phyloP scores from a whole-genome alignment of 1,284 basidiomycete genomes.

The Tylopilus sp. region DNA sequence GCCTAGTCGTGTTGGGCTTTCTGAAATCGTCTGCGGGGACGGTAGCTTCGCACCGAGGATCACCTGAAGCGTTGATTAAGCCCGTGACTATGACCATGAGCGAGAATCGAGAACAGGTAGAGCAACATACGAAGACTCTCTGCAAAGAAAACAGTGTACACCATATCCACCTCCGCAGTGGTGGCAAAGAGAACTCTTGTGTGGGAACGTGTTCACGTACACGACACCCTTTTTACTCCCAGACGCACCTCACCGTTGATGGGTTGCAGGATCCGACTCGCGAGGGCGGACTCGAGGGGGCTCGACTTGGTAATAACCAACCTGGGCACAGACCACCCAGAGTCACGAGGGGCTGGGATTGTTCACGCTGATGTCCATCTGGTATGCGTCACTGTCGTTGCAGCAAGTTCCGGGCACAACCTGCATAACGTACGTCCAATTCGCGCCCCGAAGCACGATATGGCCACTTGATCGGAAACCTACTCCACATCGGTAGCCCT shows the following conservation, averaged over 20 bases:
- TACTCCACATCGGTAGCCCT: conserved; percentile 34
- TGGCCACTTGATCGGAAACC: conserved; percentile 13
- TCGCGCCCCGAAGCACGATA: neutral
- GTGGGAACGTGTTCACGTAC: conserved; percentile 48
- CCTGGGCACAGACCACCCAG: conserved; percentile 58
- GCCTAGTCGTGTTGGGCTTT: conserved; percentile 45
- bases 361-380: conserved; percentile 39
- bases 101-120: neutral
- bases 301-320: conserved; percentile 58
- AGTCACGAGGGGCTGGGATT: conserved; percentile 42
- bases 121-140: conserved; percentile 51
- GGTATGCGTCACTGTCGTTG: conserved; percentile 35
- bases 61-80: conserved; percentile 38
- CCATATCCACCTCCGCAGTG: conserved; percentile 42
- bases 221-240: neutral
- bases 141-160: conserved; percentile 39
- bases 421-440: conserved; percentile 20
- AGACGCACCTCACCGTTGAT: conserved; percentile 47
- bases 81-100: conserved; percentile 1
- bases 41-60: conserved; percentile 68
- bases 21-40: conserved; percentile 51
- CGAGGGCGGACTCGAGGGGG: conserved; percentile 41
- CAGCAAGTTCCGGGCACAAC: conserved; percentile 44
- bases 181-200: conserved; percentile 45
- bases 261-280: conserved; percentile 58